phyloP scores from a whole-genome alignment of 2,329 filamentous ascomycete species.

The Pseudopyricularia cyperi region DNA sequence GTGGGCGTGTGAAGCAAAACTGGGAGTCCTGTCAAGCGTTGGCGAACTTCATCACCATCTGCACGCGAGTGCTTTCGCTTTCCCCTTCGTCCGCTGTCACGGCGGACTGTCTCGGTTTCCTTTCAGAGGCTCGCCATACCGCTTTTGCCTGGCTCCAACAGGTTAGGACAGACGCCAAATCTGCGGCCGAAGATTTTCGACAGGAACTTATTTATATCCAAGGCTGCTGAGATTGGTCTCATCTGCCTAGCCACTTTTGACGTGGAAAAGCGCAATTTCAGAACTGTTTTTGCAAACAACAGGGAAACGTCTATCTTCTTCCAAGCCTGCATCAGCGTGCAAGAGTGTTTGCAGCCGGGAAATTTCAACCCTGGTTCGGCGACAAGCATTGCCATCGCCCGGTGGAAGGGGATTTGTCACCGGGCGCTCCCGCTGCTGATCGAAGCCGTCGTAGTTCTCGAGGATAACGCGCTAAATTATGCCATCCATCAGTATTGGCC shows the following conservation, averaged over 20 bases:
- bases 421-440: slow-evolving; percentile 8
- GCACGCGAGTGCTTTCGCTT: slow-evolving; percentile 28
- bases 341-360: slow-evolving; percentile 12
- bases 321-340: slow-evolving; percentile 22
- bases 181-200: slow-evolving; percentile 13
- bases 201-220: slow-evolving; percentile 19
- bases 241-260: slow-evolving; percentile 31
- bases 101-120: slow-evolving; percentile 14
- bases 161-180: slow-evolving; percentile 15
- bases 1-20: slow-evolving; percentile 28
- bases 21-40: slow-evolving; percentile 28
- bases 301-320: slow-evolving; percentile 19
- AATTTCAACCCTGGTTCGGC: neutral
- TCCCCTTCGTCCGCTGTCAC: slow-evolving; percentile 11
- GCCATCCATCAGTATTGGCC: slow-evolving; percentile 16
- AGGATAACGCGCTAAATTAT: slow-evolving; percentile 2
- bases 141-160: slow-evolving; percentile 24
- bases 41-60: slow-evolving; percentile 21
- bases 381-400: slow-evolving; percentile 8
- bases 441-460: slow-evolving; percentile 9
- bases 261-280: slow-evolving; percentile 19
- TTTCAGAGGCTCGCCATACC: slow-evolving; percentile 18
- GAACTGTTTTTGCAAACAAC: slow-evolving; percentile 11
- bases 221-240: slow-evolving; percentile 24
- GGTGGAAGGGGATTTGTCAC: slow-evolving; percentile 14